These are phyloP conservation scores for Symbiodinium natans DNA, from an alignment of 73 alveolate genomes.

Conservation along the genomic window DNA sequence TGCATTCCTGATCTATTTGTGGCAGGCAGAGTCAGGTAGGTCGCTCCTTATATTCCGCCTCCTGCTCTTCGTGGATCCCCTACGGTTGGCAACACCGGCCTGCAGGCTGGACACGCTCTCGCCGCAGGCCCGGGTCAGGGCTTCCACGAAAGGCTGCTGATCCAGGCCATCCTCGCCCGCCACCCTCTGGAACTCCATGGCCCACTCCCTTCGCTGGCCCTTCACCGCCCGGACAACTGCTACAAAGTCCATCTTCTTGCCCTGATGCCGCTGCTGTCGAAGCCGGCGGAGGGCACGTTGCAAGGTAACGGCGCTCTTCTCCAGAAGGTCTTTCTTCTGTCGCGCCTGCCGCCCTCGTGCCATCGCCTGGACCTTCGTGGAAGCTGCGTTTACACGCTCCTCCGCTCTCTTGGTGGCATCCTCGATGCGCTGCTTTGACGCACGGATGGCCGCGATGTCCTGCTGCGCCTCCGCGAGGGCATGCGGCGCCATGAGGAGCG, in stretches of 20 bases:
- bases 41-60: too few species aligned
- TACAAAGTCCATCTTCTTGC: conserved; percentile 45
- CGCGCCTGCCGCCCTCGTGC: conserved; percentile 60
- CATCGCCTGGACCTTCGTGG: conserved; percentile 41
- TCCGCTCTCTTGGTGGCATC: conserved; percentile 58
- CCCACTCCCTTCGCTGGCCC: conserved; percentile 43
- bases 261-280: conserved; percentile 62
- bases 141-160: neutral
- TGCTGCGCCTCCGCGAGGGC: neutral
- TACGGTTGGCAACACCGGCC: too few species aligned
- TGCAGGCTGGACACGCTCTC: conserved; percentile 4
- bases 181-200: neutral
- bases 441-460: conserved; percentile 47
- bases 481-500: neutral
- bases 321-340: conserved; percentile 22
- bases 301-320: conserved; percentile 7
- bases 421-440: conserved; percentile 51
- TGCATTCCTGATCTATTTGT: too few species aligned
- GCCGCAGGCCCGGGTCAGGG: neutral
- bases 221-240: conserved; percentile 62
- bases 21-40: too few species aligned
- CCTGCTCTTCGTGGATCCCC: too few species aligned
- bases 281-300: conserved; percentile 68
- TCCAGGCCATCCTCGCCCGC: neutral
- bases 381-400: conserved; percentile 9